Base-by-base conservation (phyloP, 441 rosid species). In the Macaranga tanarius region DNA sequence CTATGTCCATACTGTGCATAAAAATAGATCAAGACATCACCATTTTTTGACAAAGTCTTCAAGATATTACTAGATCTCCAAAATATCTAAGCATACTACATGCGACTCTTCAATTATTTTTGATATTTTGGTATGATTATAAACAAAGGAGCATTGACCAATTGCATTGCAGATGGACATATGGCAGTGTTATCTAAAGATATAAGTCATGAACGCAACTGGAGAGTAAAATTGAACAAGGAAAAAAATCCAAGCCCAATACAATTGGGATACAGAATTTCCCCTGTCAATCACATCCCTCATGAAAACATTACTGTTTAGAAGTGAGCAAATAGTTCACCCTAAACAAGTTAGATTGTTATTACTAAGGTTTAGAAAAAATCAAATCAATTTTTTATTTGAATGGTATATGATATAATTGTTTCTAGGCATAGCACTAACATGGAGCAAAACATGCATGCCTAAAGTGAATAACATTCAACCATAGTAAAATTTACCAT, bases 401-500 rank as follows among this genome's bases (percentile, higher is more conserved):
- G 13, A 9, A 40, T 56, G 63, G 31, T 67, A 34, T 52, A 56
- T 5, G 4, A 11, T 1, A 23, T 25, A 11, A 20, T 4, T 9
- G 47, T 55, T 10, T 44, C 15, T 45, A 42, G 28, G 44, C 54
- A 63, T 16, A 34, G 1, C 38, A 31, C 25, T 5, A 10, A 61
- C 15, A 22, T 17, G 20, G 31, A 74, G 23, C 16, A 38, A 15
- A 13, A 22, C 51, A 31, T n/a, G 45, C 67, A 50, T 48, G 25
- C 58, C 62, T 70, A 55, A 65, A 40, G 66, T 42, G 78, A 65
- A 65, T 50, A 52, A 60, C 42, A 47, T 23, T 71, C 65, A 66
- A 72, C 65, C 62, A 62, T n/a, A 23, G 20, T 56, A 67, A 61
- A 70, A 69, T 51, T 73, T 81, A 86, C 89, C 84, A 86, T 86